A percentile compares a stretch with the other conserved stretches of the same genome.
Evolutionary conservation across 768 basidiomycete species (phyloP).

Genomic region (Suillus occidentalis): DNA sequence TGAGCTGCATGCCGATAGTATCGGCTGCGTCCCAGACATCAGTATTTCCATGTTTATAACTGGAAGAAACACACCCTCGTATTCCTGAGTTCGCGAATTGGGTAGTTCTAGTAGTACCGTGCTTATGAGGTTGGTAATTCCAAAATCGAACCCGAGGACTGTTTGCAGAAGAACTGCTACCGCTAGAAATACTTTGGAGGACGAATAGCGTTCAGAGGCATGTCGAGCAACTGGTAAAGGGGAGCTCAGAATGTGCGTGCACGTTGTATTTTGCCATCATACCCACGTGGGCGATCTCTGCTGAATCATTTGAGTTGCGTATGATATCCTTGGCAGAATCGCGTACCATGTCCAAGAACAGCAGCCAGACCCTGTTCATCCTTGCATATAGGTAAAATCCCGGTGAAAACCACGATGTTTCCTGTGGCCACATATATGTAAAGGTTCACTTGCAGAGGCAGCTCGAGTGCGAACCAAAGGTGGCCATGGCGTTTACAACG

Average conservation of each 20-base stretch:
- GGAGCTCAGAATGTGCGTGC: not conserved
- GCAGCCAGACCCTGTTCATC: constrained; percentile 84
- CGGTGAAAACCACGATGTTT: constrained; percentile 85
- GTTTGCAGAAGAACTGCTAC: constrained; percentile 44
- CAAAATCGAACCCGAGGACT: constrained; percentile 55
- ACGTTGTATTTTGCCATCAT: constrained; percentile 14
- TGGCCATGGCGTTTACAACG: constrained; percentile 76
- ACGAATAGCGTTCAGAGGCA: constrained; percentile 49
- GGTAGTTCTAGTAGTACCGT: constrained; percentile 68
- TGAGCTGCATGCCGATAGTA: constrained; percentile 77
- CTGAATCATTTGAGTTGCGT: constrained; percentile 5
- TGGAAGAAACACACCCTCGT: constrained; percentile 55
- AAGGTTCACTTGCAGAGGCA: not conserved
- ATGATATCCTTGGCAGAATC: not conserved
- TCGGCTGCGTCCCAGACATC: constrained; percentile 56
- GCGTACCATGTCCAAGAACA: constrained; percentile 77
- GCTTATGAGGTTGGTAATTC: constrained; percentile 47
- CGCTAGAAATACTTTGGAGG: constrained; percentile 39
- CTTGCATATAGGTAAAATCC: constrained; percentile 74
- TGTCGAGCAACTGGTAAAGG: constrained; percentile 54
- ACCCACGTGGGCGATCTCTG: constrained; percentile 84
- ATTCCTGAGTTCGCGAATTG: constrained; percentile 79
- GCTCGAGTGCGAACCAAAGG: constrained; percentile 49
- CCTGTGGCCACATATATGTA: constrained; percentile 38
- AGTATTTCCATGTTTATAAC: not conserved